Evolutionary conservation across 108 stramenopile genomes (phyloP).

Genomic region (Cyclotella sp.): DNA sequence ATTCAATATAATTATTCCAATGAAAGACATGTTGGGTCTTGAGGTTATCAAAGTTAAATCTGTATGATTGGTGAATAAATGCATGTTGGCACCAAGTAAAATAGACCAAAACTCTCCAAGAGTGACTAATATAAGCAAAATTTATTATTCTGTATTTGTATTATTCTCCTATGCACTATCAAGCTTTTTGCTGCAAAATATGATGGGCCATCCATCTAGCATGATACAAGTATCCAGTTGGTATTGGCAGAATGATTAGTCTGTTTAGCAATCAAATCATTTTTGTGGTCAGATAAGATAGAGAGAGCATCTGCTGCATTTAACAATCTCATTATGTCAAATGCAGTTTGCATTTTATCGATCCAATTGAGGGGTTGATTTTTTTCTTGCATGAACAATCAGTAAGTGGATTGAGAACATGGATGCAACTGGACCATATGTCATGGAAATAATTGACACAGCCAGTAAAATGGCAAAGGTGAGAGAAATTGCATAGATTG

Average conservation of each 20-base stretch:
- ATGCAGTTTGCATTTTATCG: slow-evolving; percentile 33
- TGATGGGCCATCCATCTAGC: too few relatives aligned
- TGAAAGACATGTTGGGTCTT: too few relatives aligned
- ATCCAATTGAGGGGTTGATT: background rate
- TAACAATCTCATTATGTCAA: slow-evolving; percentile 28
- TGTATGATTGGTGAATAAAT: too few relatives aligned
- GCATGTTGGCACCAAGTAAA: too few relatives aligned
- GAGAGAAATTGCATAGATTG: slow-evolving; percentile 14
- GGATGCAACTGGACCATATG: slow-evolving; percentile 51
- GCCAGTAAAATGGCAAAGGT: slow-evolving; percentile 46
- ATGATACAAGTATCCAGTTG: slow-evolving; percentile 35
- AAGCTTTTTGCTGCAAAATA: too few relatives aligned
- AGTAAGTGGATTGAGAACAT: slow-evolving; percentile 48
- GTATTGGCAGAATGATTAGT: slow-evolving; percentile 38
- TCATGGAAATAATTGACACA: slow-evolving; percentile 43
- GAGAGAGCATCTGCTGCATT: slow-evolving; percentile 33
- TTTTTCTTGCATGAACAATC: slow-evolving; percentile 16
- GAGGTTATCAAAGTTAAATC: too few relatives aligned
- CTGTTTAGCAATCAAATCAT: slow-evolving; percentile 16
- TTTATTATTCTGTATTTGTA: too few relatives aligned
- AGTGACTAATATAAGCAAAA: too few relatives aligned
- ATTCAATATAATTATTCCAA: too few relatives aligned
- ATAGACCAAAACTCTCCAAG: too few relatives aligned
- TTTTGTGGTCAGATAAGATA: slow-evolving; percentile 39
- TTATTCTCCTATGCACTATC: too few relatives aligned